Percentiles rank a stretch among this genome's conserved stretches.
Conservation (phyloP, 1,139 yeast species). For the Suhomyces atakaporum region DNA sequence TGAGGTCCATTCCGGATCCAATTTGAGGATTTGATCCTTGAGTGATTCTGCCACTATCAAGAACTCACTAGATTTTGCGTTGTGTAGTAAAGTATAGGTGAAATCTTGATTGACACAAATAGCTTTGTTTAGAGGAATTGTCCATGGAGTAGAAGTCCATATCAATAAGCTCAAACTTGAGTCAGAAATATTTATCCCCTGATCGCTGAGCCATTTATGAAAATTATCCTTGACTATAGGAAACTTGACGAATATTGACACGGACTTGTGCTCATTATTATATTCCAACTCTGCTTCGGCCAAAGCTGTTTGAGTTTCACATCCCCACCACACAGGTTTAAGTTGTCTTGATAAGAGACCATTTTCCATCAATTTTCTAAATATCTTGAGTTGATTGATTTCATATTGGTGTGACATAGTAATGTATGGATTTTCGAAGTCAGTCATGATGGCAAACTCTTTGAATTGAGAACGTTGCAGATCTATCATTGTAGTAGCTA, state of each 20-base stretch:
- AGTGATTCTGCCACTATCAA: constrained; percentile 55
- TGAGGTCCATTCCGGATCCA: constrained; percentile 15
- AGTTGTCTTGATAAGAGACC: constrained; percentile 79
- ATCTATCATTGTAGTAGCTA: constrained; percentile 67
- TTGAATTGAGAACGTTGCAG: constrained; percentile 66
- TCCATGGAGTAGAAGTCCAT: constrained; percentile 99
- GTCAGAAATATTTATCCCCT: constrained; percentile 6
- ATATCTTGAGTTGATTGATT: constrained; percentile 68
- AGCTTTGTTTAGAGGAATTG: constrained; percentile 84
- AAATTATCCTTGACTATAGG: constrained; percentile 38
- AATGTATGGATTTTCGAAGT: constrained; percentile 70
- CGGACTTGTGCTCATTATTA: constrained; percentile 68
- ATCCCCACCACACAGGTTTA: constrained; percentile 98
- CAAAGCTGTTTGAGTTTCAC: constrained; percentile 88
- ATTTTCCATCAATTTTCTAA: constrained; percentile 62
- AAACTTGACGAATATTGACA: constrained; percentile 71
- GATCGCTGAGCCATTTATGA: constrained; percentile 3
- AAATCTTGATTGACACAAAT: constrained; percentile 67
- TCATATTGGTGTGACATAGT: constrained; percentile 77
- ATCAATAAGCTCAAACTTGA: constrained; percentile 44
- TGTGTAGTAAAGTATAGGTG: constrained; percentile 55
- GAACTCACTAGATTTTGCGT: constrained; percentile 34
- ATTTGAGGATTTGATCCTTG: constrained; percentile 27
- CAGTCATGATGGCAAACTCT: constrained; percentile 78
- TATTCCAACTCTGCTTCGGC: constrained; percentile 97